phyloP scores from a whole-genome alignment of 116 monocot genomes.

The Phalaenopsis hybrid region DNA sequence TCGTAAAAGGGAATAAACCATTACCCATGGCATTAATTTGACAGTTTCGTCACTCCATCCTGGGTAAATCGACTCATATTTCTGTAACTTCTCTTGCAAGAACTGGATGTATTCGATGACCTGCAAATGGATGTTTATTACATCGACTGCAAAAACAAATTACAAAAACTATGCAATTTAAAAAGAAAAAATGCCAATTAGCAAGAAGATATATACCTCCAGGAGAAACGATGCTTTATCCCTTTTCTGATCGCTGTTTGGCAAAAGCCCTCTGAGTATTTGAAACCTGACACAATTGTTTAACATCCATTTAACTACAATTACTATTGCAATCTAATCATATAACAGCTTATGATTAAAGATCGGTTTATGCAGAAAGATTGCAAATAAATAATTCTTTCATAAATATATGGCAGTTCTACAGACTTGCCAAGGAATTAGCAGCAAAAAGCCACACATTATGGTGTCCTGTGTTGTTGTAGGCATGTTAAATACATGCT shows the following conservation, averaged over 20 bases:
- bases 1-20: not conserved
- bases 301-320: not conserved
- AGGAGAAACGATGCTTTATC: constrained; percentile 81
- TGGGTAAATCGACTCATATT: constrained; percentile 46
- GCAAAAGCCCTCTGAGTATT: constrained; percentile 67
- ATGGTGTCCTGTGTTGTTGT: not conserved
- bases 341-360: not conserved
- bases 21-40: constrained; percentile 73
- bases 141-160: not conserved
- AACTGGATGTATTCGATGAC: constrained; percentile 74
- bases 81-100: constrained; percentile 71
- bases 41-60: constrained; percentile 46
- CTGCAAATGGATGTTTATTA: constrained; percentile 20
- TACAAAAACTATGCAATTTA: not conserved
- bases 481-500: not conserved
- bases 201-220: constrained; percentile 33
- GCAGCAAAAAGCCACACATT: not conserved
- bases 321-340: not conserved
- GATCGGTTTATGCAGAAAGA: not conserved
- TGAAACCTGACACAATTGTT: constrained; percentile 47
- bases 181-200: not conserved
- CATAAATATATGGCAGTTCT: not conserved
- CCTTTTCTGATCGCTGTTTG: constrained; percentile 71
- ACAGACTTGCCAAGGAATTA: not conserved
- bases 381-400: not conserved